Evolutionary conservation across 2,329 filamentous ascomycete genomes (phyloP), one percentile per base, ranked within the genome.

Genomic region (Sporothrix pseudoabietina): DNA sequence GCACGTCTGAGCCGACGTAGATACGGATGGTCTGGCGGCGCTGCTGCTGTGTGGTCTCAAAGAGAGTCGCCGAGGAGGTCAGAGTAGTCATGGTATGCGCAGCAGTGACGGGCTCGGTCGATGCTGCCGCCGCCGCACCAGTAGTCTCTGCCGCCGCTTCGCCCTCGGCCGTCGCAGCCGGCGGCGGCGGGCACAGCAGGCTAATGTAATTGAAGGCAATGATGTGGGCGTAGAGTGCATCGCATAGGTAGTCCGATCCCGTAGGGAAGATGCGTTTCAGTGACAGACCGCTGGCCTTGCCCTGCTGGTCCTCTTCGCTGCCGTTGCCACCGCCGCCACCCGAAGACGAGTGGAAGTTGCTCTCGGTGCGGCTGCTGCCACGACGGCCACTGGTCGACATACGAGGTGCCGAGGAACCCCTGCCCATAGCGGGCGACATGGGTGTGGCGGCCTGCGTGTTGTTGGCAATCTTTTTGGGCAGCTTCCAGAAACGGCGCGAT

Each of bases 201-300:
- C 79, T 79, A 70, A 89, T 81, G 80, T 89, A 89, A 79, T 89
- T 89, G 79, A 87, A 89, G 0, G 86, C 87, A 4, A 89, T 79
- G 9, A 89, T 81, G 76, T 90, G 87, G 0, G 87, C 87, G 77
- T 89, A 89, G 6, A 90, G 79, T 0, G 87, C 86, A 70, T 89
- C 87, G 77, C 87, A 88, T 6, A 89, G 83, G 76, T 86, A 85
- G 75, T 88, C 85, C 1, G 85, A 84, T 30, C 84, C 87, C 2
- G 79, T 77, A 0, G 85, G 83, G 77, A 90, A 89, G 69, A 89
- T 83, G 71, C 84, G 84, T 74, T 84, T 83, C 73, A 90, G 81
- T 0, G 79, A 77, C 0, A 71, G 49, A 8, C 73, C 73, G 35
- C 44, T 32, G 22, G 35, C 68, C 32, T 57, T 71, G 61, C 44